A percentile compares a stretch with the other conserved stretches of the same genome.
Conservation (phyloP, 345 rosid genomes). For the Lenwebbia sp. region DNA sequence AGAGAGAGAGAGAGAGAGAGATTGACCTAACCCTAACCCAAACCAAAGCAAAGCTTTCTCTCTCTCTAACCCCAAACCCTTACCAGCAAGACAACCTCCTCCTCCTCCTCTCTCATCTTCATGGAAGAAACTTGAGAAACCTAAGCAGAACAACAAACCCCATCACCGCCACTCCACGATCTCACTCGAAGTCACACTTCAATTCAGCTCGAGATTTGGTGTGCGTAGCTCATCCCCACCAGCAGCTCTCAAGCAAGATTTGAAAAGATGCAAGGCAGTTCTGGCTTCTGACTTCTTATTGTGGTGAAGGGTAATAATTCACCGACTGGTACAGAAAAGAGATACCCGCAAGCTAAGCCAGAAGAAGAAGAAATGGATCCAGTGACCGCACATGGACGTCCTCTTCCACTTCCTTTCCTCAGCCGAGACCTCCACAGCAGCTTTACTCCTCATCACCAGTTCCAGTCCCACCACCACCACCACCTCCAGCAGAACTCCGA, state of each 20-base stretch:
- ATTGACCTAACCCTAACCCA: neutral
- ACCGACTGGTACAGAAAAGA: neutral
- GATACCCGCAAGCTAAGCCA: neutral
- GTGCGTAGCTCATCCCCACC: neutral
- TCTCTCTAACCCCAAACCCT: neutral
- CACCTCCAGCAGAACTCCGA: constrained; percentile 41
- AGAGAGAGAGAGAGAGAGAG: neutral
- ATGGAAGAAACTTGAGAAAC: neutral
- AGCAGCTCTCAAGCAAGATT: neutral
- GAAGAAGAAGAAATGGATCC: constrained; percentile 43
- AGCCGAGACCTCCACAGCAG: constrained; percentile 74
- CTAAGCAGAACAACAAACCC: neutral
- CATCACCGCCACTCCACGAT: neutral
- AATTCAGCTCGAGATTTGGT: neutral
- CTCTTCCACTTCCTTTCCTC: constrained; percentile 84
- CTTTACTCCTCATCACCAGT: constrained; percentile 50
- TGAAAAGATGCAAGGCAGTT: neutral
- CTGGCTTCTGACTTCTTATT: neutral
- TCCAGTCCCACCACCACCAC: constrained; percentile 40
- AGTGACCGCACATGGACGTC: constrained; percentile 54
- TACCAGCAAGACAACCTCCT: neutral
- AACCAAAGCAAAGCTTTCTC: neutral
- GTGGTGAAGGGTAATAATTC: neutral
- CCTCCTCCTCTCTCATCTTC: constrained; percentile 15
- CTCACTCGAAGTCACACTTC: neutral